phyloP scores from a whole-genome alignment of 2,329 filamentous ascomycete species.

The Myriosclerotinia curreyana region DNA sequence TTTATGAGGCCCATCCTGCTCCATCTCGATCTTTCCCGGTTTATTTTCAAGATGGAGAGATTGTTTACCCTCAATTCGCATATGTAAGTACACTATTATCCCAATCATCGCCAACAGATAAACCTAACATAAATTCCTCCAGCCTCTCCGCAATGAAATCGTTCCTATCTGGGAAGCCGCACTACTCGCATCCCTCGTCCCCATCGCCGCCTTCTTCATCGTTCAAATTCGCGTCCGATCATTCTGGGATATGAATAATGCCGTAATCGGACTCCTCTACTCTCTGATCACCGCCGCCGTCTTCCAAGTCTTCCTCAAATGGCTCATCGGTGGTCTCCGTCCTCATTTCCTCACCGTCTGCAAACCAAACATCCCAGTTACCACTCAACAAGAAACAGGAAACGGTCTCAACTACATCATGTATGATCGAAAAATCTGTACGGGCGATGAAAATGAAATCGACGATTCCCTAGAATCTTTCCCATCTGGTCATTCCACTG shows the following conservation, averaged over 20 bases:
- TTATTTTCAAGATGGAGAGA: conserved; percentile 61
- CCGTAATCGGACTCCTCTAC: conserved; percentile 66
- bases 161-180: conserved; percentile 70
- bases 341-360: conserved; percentile 71
- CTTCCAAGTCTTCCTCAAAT: conserved; percentile 72
- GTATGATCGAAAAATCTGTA: conserved; percentile 69
- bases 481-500: conserved; percentile 71
- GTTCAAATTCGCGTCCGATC: conserved; percentile 66
- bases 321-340: conserved; percentile 69
- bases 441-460: conserved; percentile 61
- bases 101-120: too few relatives aligned
- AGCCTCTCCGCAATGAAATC: conserved; percentile 62
- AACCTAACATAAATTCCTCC: not conserved
- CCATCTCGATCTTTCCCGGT: conserved; percentile 69
- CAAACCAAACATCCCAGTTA: conserved; percentile 52
- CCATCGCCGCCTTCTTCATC: conserved; percentile 61
- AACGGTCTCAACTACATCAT: conserved; percentile 60
- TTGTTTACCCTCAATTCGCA: conserved; percentile 68
- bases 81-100: conserved; percentile 46
- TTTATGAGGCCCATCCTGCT: conserved; percentile 63
- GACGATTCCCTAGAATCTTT: conserved; percentile 69
- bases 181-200: conserved; percentile 61
- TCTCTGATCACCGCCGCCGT: conserved; percentile 67
- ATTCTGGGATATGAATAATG: conserved; percentile 71
- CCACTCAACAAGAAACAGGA: conserved; percentile 42